Conservation (phyloP, 2,329 filamentous ascomycete genomes). For the Ophiostoma ips region DNA sequence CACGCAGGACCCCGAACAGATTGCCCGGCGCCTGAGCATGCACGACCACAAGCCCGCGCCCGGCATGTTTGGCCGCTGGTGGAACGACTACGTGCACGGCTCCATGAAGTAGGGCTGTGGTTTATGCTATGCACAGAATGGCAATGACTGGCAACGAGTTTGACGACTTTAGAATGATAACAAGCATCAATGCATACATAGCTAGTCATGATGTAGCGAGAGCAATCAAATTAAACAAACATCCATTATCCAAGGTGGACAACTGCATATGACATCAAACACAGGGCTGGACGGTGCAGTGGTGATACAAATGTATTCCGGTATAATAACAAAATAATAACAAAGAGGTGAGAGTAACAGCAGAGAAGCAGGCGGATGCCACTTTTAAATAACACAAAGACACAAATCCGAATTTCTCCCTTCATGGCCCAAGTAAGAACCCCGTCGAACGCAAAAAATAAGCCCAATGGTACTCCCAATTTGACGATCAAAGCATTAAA, state of each 20-base stretch:
- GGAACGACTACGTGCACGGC: conserved; percentile 35
- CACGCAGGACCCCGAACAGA: conserved; percentile 24
- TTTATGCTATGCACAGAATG: not conserved
- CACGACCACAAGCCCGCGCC: conserved; percentile 36
- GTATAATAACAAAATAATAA: too few relatives aligned
- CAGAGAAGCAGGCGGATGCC: not conserved
- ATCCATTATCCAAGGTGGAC: too few relatives aligned
- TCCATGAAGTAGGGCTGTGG: not conserved
- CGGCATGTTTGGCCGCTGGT: conserved; percentile 40
- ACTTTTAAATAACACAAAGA: not conserved
- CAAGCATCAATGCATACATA: too few relatives aligned
- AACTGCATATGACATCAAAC: too few relatives aligned
- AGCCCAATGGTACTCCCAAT: not conserved
- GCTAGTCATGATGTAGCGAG: not conserved
- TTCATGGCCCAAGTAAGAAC: not conserved
- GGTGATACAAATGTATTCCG: too few relatives aligned
- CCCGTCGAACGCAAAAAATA: not conserved
- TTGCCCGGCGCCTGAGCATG: conserved; percentile 40
- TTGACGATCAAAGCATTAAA: not conserved
- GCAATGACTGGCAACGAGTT: not conserved
- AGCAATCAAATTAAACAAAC: not conserved
- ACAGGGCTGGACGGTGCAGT: too few relatives aligned
- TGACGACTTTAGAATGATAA: not conserved
- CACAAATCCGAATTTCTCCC: not conserved
- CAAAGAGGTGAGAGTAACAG: too few relatives aligned